phyloP scores from a whole-genome alignment of 768 basidiomycete genomes.

The Termitomyces sp. region DNA sequence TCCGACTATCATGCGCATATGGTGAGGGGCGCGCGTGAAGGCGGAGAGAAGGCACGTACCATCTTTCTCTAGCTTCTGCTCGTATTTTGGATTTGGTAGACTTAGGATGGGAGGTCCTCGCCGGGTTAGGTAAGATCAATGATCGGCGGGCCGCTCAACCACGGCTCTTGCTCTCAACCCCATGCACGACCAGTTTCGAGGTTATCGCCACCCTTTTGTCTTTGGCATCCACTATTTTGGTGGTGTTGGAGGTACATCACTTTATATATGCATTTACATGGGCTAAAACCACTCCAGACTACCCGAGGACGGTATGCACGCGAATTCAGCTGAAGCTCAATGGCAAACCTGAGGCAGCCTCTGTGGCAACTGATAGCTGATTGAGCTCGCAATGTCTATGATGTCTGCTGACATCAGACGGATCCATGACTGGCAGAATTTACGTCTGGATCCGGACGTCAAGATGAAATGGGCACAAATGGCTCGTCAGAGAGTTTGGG shows the following conservation, averaged over 20 bases:
- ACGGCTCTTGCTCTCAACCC: background rate
- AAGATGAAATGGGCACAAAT: conserved; percentile 27
- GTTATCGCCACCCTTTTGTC: conserved; percentile 47
- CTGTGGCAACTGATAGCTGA: conserved; percentile 24
- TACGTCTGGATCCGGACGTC: conserved; percentile 17
- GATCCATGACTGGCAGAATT: conserved; percentile 36
- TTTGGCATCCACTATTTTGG: conserved; percentile 37
- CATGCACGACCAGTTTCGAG: conserved; percentile 23
- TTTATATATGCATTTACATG: background rate
- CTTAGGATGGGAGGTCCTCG: background rate
- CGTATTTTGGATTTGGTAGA: background rate
- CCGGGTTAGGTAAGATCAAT: background rate
- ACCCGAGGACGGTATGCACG: conserved; percentile 40
- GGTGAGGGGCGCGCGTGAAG: background rate
- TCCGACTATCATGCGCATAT: background rate
- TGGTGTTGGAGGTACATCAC: conserved; percentile 38
- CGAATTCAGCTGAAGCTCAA: background rate
- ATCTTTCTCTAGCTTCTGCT: background rate
- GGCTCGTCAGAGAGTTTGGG: conserved; percentile 23
- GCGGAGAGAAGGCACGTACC: background rate
- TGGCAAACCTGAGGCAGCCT: background rate
- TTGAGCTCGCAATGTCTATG: conserved; percentile 45
- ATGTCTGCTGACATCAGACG: conserved; percentile 39
- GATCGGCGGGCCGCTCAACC: background rate
- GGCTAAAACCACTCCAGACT: conserved; percentile 23